Evolutionary conservation across 1,139 yeast genomes (phyloP).

Genomic region (Taphrina flavorubra): DNA sequence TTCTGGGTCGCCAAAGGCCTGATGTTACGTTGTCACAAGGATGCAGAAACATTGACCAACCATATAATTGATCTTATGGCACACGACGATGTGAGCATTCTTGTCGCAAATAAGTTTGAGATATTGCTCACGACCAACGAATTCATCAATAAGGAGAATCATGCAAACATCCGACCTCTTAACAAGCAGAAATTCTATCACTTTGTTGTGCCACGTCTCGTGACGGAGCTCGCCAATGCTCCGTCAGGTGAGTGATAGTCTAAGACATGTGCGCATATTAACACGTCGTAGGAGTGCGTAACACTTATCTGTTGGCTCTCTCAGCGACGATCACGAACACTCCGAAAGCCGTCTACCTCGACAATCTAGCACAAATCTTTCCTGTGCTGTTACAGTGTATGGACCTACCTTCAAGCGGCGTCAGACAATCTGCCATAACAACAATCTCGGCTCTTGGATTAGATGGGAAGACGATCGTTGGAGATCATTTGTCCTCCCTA

Average conservation of each 20-base stretch:
- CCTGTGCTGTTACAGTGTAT: conserved; percentile 77
- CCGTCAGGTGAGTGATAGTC: background rate
- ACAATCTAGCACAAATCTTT: conserved; percentile 66
- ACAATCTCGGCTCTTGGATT: conserved; percentile 58
- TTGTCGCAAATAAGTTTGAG: conserved; percentile 64
- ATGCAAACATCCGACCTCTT: conserved; percentile 65
- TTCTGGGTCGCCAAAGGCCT: conserved; percentile 78
- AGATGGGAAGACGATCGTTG: conserved; percentile 60
- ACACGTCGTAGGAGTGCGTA: conserved; percentile 38
- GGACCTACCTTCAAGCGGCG: conserved; percentile 57
- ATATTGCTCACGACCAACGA: conserved; percentile 70
- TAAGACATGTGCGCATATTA: background rate
- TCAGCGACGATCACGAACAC: conserved; percentile 71
- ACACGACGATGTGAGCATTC: conserved; percentile 51
- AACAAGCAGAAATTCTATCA: conserved; percentile 81
- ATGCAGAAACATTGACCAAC: conserved; percentile 56
- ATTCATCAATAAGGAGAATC: conserved; percentile 62
- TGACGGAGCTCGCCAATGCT: conserved; percentile 48
- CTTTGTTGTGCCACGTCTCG: conserved; percentile 52
- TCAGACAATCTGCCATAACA: conserved; percentile 64
- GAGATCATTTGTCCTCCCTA: conserved; percentile 62
- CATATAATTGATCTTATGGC: conserved; percentile 54
- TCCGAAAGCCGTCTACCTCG: conserved; percentile 64
- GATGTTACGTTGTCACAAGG: conserved; percentile 62
- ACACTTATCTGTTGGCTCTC: conserved; percentile 66